Evolutionary conservation across 2,329 filamentous ascomycete genomes (phyloP), one percentile per base, ranked within the genome.

Genomic region (Tothia fuscella): DNA sequence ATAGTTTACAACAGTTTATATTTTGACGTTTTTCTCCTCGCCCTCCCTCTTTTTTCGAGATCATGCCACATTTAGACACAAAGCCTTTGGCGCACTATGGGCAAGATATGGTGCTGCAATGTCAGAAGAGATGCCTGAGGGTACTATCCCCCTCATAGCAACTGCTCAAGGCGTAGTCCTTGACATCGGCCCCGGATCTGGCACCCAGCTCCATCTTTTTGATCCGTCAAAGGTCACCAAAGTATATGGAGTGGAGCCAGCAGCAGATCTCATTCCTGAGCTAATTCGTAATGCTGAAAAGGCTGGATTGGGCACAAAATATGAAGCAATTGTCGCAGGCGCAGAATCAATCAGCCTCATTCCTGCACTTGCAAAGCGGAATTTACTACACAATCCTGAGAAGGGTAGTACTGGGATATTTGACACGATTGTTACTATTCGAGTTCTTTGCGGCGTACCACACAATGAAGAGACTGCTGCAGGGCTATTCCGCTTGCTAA

Each of bases 191-290:
- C 72, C 72, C 1, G 72, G 72, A 4, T 67, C 60, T 22, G 72
- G 73, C 24, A 61, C 66, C 12, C 65, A 72, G 42, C 59, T 74
- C 36, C 56, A 56, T 1, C 60, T 62, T 34, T 70, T 74, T 46
- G 54, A 56, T 40, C 37, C 59, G 6, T 53, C 60, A 41, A 56
- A 60, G 3, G 64, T 74, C 45, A 60, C 49, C 6, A 56, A 59
- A 12, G 64, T 75, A 32, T 76, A 74, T 47, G 72, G 70, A 33
- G 63, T 70, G 2, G 73, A 76, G 50, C 73, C 73, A 0, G 68
- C 66, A 30, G 44, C 50, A 3, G 59, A 62, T 0, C 56, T 76
- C 2, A 72, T 75, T 44, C 47, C 50, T 0, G 56, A 61, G 3
- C 56, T 76, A 4, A 51, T 59, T 16, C 47, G 49, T 3, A 63